phyloP scores from a whole-genome alignment of 495 filamentous ascomycete species.

The Hyphodiscus hymeniophilus region DNA sequence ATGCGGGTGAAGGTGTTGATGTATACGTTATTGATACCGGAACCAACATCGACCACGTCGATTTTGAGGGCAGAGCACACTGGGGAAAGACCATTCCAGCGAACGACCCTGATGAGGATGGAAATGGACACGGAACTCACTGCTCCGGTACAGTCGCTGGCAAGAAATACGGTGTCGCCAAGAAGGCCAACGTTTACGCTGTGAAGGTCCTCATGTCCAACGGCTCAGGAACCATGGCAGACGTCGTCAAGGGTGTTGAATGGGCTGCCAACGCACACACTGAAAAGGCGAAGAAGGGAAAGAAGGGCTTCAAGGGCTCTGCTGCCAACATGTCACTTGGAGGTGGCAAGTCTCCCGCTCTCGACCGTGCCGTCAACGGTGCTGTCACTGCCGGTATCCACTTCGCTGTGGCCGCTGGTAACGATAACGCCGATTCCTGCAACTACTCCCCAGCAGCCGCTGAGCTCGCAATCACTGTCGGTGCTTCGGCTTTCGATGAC shows the following conservation, averaged over 20 bases:
- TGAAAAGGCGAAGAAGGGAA: constrained; percentile 57
- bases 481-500: constrained; percentile 85
- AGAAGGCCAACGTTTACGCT: constrained; percentile 93
- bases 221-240: constrained; percentile 96
- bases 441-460: constrained; percentile 98
- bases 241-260: constrained; percentile 97
- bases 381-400: constrained; percentile 85
- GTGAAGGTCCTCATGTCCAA: constrained; percentile 98
- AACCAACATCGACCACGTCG: constrained; percentile 86
- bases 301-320: constrained; percentile 96
- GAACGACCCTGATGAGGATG: constrained; percentile 80
- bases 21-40: constrained; percentile 99
- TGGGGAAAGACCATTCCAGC: constrained; percentile 96
- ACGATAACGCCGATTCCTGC: constrained; percentile 98
- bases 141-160: constrained; percentile 97
- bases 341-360: constrained; percentile 84
- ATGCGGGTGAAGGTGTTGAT: constrained; percentile 96
- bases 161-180: constrained; percentile 98
- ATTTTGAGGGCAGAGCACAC: constrained; percentile 89
- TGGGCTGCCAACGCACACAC: constrained; percentile 78
- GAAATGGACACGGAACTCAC: constrained; percentile 98
- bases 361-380: constrained; percentile 90
- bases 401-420: constrained; percentile 97
- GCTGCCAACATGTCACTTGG: constrained; percentile 99
- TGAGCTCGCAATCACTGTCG: constrained; percentile 89